phyloP scores from a whole-genome alignment of 805 yeast species.

The Cyberlindnera euphorbiae region DNA sequence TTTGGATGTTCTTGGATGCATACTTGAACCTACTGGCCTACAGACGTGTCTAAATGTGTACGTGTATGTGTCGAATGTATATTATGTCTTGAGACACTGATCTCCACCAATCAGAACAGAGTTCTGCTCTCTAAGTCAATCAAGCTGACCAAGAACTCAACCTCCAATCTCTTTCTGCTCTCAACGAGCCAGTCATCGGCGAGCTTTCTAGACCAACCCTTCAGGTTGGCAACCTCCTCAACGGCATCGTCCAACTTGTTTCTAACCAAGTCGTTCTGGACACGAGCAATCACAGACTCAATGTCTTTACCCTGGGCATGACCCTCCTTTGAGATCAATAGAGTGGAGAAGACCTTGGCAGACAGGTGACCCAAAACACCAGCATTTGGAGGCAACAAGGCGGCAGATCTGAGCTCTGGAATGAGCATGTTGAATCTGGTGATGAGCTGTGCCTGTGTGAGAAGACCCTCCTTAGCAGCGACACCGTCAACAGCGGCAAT shows the following conservation, averaged over 20 bases:
- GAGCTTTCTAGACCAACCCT: slow-evolving; percentile 89
- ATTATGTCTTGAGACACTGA: too few species aligned
- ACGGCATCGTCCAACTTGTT: slow-evolving; percentile 85
- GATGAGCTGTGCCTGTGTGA: slow-evolving; percentile 32
- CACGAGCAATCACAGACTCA: slow-evolving; percentile 85
- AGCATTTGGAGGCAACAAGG: slow-evolving; percentile 90
- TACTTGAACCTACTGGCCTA: too few species aligned
- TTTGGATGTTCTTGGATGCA: too few species aligned
- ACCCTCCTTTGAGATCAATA: slow-evolving; percentile 76
- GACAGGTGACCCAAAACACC: slow-evolving; percentile 90
- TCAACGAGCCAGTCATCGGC: slow-evolving; percentile 90
- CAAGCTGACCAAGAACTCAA: slow-evolving; percentile 70
- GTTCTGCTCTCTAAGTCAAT: slow-evolving; percentile 62
- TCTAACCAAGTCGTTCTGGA: slow-evolving; percentile 65
- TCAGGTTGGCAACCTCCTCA: slow-evolving; percentile 82
- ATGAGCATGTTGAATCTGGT: slow-evolving; percentile 52
- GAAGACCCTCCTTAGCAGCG: slow-evolving; percentile 48
- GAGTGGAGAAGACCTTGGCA: slow-evolving; percentile 69
- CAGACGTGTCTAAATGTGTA: too few species aligned
- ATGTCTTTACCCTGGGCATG: slow-evolving; percentile 77
- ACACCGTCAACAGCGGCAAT: slow-evolving; percentile 42
- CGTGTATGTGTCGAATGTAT: neutral
- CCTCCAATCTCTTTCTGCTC: slow-evolving; percentile 85
- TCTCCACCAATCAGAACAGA: slow-evolving; percentile 30
- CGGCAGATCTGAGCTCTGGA: slow-evolving; percentile 84